Base-by-base conservation (phyloP, 257 asterid genomes). In the Fraxinus anomala region DNA sequence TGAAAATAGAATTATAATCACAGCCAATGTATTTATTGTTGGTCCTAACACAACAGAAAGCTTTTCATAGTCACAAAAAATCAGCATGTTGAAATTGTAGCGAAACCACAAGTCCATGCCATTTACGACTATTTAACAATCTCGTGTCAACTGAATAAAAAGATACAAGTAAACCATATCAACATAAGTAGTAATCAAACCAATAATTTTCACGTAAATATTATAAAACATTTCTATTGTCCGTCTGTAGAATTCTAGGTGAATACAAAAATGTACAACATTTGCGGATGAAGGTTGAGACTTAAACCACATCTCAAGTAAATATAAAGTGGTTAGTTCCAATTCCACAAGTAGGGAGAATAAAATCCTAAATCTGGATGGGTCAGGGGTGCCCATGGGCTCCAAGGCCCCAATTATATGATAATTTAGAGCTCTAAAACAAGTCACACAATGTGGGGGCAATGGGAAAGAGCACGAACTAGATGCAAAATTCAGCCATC, bases 281-380 rank as follows among this genome's bases (percentile, higher is more conserved):
- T 4, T n/a, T 40, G 71, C 39, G 14, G 24, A 39, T 39, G 47
- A 39, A 39, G 9, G 44, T 39, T 10, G 12, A 39, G 44, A 39
- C 7, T 39, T 39, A 1, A 39, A 39, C 44, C 44, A 39, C 8
- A 39, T 39, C 47, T 9, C 47, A 39, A 39, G 47, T 39, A 34
- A 6, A 33, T 23, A 23, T n/a, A 72, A 34, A 31, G 26, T 56
- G 49, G 24, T 10, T 33, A 70, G 74, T 71, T 76, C 72, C 56
- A 61, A 30, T 23, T 78, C 65, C 21, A 51, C 31, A 28, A 71
- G 68, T 71, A 2, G 54, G 67, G 59, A 63, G 37, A 72, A 47
- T 8, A 30, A 49, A 69, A 76, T 71, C 70, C 34, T 5, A 26
- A 26, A n/a, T 11, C 26, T 31, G 33, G 33, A 3, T 5, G 65